phyloP scores from a whole-genome alignment of 73 alveolate genomes.

The Paraurostyla sp. region DNA sequence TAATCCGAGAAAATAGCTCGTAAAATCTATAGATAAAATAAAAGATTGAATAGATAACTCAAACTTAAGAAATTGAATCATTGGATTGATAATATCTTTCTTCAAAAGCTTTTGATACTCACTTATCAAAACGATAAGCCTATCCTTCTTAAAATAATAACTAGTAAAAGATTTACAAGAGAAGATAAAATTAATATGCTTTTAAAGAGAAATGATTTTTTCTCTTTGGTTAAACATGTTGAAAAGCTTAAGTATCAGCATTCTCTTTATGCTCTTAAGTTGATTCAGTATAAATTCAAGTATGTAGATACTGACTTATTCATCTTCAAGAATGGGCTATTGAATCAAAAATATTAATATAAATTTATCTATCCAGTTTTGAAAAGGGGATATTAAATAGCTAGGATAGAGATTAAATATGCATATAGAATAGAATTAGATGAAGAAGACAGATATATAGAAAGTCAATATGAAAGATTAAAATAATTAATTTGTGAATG shows the following conservation, averaged over 20 bases:
- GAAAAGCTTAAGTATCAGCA: slow-evolving; percentile 20
- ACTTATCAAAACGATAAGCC: not conserved
- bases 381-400: not conserved
- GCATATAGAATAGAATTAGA: not conserved
- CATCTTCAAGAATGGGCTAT: not conserved
- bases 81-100: not conserved
- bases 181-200: not conserved
- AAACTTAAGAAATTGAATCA: not conserved
- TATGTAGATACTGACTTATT: not conserved
- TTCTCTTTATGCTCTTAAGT: not conserved
- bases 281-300: not conserved
- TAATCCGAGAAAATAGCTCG: not conserved
- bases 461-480: not conserved
- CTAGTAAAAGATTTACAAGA: not conserved
- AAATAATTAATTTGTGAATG: not conserved
- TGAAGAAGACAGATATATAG: not conserved
- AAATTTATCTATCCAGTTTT: not conserved
- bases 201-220: not conserved
- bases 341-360: not conserved
- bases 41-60: not conserved
- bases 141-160: not conserved
- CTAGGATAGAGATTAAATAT: not conserved
- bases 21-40: not conserved
- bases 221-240: not conserved
- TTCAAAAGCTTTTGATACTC: not conserved